Base-by-base conservation (phyloP, 2,329 filamentous ascomycete species). In the Fusarium irregulare region DNA sequence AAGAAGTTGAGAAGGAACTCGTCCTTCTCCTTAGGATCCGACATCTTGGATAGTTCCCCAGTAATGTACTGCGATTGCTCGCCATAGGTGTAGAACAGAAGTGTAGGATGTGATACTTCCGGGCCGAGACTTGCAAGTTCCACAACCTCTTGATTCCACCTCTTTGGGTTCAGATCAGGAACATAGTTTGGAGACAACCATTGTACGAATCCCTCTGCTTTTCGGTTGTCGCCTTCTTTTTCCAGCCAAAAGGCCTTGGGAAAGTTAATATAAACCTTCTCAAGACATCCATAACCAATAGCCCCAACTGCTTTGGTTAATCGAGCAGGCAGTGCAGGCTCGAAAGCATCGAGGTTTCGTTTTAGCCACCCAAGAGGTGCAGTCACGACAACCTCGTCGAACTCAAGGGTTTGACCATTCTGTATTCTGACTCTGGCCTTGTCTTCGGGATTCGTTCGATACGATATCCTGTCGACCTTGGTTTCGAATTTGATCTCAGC, bases 71-170 rank as follows among this genome's bases (percentile, higher is more conserved):
- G 78, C 1, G 87, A 89, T 76, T 89, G 87, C 21, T 85, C 86
- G 40, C 91, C 91, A 74, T 89, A 91, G 37, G 85, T 90, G 82
- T 94, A 97, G 85, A 97, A 97, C 27, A 97, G 87, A 6, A 97
- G 85, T 0, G 93, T 97, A 10, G 94, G 92, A 64, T 97, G 93
- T 0, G 90, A 86, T 53, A 83, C 84, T 3, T 81, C 75, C 0
- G 76, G 72, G 0, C 87, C 84, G 4, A 97, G 84, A 3, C 90
- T 88, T 44, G 91, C 90, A 23, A 97, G 86, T 61, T 95, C 94
- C 61, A 97, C 85, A 56, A 89, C 87, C 80, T 95, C 91, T 78
- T 93, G 91, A 66, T 89, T 88, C 92, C 93, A 96, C 64, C 84
- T 80, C 8, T 85, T 73, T 3, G 89, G 87, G 71, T 92, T 91